Base-by-base conservation (phyloP, 495 filamentous ascomycete genomes). In the Aspergillus cristatus region DNA sequence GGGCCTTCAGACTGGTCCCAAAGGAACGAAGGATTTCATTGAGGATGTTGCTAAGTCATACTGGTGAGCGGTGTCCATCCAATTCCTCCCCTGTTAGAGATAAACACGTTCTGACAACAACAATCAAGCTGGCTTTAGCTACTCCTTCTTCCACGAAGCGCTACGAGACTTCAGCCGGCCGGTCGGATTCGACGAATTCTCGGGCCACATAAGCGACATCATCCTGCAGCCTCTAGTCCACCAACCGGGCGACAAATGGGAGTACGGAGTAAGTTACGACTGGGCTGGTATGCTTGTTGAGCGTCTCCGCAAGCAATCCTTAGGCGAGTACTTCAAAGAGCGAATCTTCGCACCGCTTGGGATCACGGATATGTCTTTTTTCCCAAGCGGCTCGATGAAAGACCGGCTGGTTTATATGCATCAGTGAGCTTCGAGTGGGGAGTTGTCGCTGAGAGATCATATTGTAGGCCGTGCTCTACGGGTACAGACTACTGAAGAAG, bases 21-120 rank as follows among this genome's bases (percentile, higher is more conserved):
- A 76, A 76, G 51, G 65, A 72, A 35, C 59, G 49, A 3, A 57
- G 59, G 0, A 79, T 82, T 34, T 81, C 78, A 0, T 46, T 83
- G 33, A 55, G 76, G 33, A 81, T 81, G 76, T 48, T 82, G 7
- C 46, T 83, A 18, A 63, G 47, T 14, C 79, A 81, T 58, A 80
- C 75, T 16, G 58, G 57, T 58, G 54, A 42, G 38, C n/a, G n/a
- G n/a, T n/a, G n/a, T n/a, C n/a, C n/a, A 18, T n/a, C n/a, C n/a
- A n/a, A n/a, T n/a, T n/a, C n/a, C n/a, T n/a, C n/a, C n/a, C n/a
- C n/a, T n/a, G n/a, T n/a, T n/a, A n/a, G n/a, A n/a, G n/a, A n/a
- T n/a, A n/a, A n/a, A n/a, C n/a, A n/a, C n/a, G n/a, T n/a, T n/a
- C n/a, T n/a, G 28, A 14, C 35, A 28, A 2, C 14, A 17, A 10